Evolutionary conservation across 495 filamentous ascomycete genomes (phyloP).

Genomic region (Aspergillus hancockii): DNA sequence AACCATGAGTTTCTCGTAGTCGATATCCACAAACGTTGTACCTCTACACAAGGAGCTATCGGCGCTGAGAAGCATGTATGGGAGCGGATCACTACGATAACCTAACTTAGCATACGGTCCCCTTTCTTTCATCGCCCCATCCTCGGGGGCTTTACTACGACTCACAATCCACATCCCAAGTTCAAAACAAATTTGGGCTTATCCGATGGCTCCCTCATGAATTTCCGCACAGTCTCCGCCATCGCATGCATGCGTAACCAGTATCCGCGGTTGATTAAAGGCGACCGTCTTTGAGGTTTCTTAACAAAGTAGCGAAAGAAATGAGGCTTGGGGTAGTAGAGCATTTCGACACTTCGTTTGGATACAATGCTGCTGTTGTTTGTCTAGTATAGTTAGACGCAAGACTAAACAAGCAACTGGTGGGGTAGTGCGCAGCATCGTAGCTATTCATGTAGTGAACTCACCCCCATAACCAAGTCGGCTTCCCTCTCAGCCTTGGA

Average conservation of each 20-base stretch:
- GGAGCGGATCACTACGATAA: slow-evolving; percentile 75
- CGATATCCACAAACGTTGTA: slow-evolving; percentile 79
- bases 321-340: slow-evolving; percentile 76
- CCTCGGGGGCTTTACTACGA: slow-evolving; percentile 27
- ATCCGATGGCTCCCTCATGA: slow-evolving; percentile 59
- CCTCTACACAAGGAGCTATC: slow-evolving; percentile 55
- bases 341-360: slow-evolving; percentile 82
- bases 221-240: slow-evolving; percentile 68
- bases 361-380: slow-evolving; percentile 90
- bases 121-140: slow-evolving; percentile 1
- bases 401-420: neutral
- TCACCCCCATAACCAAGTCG: slow-evolving; percentile 70
- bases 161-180: slow-evolving; percentile 88
- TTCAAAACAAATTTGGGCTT: slow-evolving; percentile 79
- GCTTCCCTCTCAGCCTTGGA: slow-evolving; percentile 51
- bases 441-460: slow-evolving; percentile 24
- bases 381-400: slow-evolving; percentile 53
- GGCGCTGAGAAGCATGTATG: slow-evolving; percentile 75
- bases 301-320: slow-evolving; percentile 87
- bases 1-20: slow-evolving; percentile 77
- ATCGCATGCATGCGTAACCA: slow-evolving; percentile 83
- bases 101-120: slow-evolving; percentile 29
- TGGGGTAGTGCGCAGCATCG: neutral
- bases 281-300: slow-evolving; percentile 76
- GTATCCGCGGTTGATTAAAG: slow-evolving; percentile 86